Evolutionary conservation across 1,139 yeast species (phyloP).

Genomic region (Geotrichum klebahnii): DNA sequence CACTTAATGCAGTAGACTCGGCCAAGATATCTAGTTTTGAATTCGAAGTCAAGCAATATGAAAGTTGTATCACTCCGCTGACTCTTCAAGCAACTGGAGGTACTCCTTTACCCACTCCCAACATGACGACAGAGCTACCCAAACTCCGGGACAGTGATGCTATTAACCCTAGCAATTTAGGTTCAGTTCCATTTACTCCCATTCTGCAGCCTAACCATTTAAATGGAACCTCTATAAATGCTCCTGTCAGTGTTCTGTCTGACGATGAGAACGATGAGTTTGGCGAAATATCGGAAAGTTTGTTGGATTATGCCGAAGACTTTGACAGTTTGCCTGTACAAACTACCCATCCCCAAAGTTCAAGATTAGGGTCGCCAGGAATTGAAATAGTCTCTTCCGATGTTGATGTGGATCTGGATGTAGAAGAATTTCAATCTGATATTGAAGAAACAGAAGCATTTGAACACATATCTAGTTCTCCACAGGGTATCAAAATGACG

Average conservation of each 20-base stretch:
- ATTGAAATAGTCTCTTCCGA: slow-evolving; percentile 13
- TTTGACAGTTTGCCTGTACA: neutral
- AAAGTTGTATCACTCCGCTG: neutral
- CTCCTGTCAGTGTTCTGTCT: neutral
- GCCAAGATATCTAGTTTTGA: neutral
- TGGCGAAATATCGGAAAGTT: neutral
- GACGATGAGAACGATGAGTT: slow-evolving; percentile 13
- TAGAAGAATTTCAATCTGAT: slow-evolving; percentile 6
- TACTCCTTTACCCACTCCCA: neutral
- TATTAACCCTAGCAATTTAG: neutral
- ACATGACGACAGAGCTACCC: neutral
- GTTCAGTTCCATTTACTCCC: neutral
- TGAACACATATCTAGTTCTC: slow-evolving; percentile 17
- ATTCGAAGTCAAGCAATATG: slow-evolving; percentile 1
- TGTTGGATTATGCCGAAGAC: neutral
- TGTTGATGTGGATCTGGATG: neutral
- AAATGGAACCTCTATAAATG: slow-evolving; percentile 1
- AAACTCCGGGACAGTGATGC: too few species aligned
- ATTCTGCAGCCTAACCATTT: neutral
- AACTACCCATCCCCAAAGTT: neutral
- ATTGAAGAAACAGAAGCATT: slow-evolving; percentile 1
- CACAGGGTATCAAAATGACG: slow-evolving; percentile 17
- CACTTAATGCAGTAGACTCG: neutral
- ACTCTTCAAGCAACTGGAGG: neutral
- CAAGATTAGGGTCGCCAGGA: slow-evolving; percentile 8